phyloP scores from a whole-genome alignment of 1,284 basidiomycete species.

The Singerocomus rubriflavus region DNA sequence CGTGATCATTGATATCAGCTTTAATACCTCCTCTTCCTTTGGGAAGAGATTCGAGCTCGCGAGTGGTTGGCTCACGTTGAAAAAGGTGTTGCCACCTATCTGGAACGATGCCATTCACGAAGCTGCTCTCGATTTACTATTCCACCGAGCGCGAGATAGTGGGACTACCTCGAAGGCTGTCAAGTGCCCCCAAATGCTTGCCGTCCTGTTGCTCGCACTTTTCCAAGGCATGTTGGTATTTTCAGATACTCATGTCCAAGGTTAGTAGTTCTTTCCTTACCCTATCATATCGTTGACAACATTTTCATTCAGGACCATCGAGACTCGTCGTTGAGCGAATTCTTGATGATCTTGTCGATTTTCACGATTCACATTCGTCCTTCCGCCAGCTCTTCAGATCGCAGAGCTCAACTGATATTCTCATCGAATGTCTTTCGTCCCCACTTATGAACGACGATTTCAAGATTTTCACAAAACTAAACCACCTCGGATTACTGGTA shows the following conservation, averaged over 20 bases:
- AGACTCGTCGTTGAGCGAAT: constrained; percentile 33
- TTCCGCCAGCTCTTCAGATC: constrained; percentile 73
- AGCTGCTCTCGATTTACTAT: constrained; percentile 61
- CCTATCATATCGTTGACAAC: neutral
- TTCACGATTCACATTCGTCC: constrained; percentile 55
- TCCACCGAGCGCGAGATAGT: constrained; percentile 40
- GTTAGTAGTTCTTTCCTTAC: constrained; percentile 2
- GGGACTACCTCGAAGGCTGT: constrained; percentile 7
- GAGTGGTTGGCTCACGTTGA: constrained; percentile 70
- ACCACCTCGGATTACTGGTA: constrained; percentile 62
- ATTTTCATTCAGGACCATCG: constrained; percentile 23
- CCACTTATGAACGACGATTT: constrained; percentile 36
- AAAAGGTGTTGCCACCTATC: constrained; percentile 57
- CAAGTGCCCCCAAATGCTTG: constrained; percentile 49
- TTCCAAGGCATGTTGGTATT: constrained; percentile 38
- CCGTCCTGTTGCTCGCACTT: constrained; percentile 62
- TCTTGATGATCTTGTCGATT: constrained; percentile 61
- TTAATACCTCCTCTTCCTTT: constrained; percentile 55
- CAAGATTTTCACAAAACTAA: constrained; percentile 60
- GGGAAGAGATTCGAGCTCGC: constrained; percentile 72
- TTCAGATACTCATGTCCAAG: constrained; percentile 13
- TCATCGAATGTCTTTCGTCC: constrained; percentile 64
- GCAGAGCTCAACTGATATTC: constrained; percentile 60
- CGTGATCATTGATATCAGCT: constrained; percentile 53
- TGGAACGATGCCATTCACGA: constrained; percentile 67